phyloP scores from a whole-genome alignment of 345 rosid species.

The Melaleuca quinquenervia region DNA sequence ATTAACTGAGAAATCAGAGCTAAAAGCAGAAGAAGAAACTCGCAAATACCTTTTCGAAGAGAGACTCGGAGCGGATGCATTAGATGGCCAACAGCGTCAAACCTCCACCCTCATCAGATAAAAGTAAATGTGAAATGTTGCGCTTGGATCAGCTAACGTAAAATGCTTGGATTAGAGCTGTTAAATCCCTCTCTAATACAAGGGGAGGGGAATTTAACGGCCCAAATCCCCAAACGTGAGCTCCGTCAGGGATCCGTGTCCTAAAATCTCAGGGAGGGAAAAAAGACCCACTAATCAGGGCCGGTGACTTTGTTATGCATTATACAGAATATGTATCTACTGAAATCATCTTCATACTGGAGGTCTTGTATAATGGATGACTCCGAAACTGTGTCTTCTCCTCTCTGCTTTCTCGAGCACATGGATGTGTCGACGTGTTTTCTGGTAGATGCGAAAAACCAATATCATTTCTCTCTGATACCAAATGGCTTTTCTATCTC shows the following conservation, averaged over 20 bases:
- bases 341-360: background rate
- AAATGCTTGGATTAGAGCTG: too few relatives aligned
- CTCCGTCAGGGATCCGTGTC: too few relatives aligned
- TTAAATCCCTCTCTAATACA: too few relatives aligned
- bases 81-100: background rate
- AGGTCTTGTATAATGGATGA: background rate
- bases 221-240: too few relatives aligned
- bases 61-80: background rate
- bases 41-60: background rate
- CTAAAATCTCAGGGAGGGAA: background rate
- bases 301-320: background rate
- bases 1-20: background rate
- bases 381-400: background rate
- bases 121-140: background rate
- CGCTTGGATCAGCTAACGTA: too few relatives aligned
- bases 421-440: background rate
- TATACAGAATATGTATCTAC: background rate
- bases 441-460: background rate
- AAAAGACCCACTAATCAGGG: background rate
- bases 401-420: background rate
- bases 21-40: background rate
- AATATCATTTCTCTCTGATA: background rate
- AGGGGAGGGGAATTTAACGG: too few relatives aligned
- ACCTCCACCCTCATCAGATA: background rate
- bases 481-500: background rate